These are phyloP conservation scores for Malus hybrid DNA, from an alignment of 331 rosid genomes.

Conservation along the genomic window DNA sequence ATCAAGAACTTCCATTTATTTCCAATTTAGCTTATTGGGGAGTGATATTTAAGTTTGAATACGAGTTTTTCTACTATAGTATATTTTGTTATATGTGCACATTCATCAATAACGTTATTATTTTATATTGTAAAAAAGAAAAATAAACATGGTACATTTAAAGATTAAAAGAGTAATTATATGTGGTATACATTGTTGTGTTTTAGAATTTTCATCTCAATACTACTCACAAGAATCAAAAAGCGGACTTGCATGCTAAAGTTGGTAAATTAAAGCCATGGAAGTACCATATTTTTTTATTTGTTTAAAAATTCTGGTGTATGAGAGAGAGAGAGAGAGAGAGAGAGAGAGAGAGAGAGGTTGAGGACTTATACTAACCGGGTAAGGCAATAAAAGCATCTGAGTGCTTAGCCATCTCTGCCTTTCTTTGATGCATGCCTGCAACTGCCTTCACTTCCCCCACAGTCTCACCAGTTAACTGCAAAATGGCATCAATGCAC, in stretches of 20 bases:
- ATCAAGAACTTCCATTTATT: background rate
- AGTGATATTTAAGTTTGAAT: no score
- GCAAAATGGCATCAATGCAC: constrained; percentile 36
- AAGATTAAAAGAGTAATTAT: no score
- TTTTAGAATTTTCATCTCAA: no score
- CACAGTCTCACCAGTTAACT: constrained; percentile 97
- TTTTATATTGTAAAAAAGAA: no score
- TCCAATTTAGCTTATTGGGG: background rate
- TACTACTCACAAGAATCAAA: background rate
- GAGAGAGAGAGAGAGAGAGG: background rate
- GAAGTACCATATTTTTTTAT: constrained; percentile 13
- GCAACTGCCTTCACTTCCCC: constrained; percentile 99
- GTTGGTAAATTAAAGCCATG: constrained; percentile 17
- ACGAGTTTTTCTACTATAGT: no score
- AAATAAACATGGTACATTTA: no score
- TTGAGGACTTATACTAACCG: constrained; percentile 50
- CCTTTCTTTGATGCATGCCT: constrained; percentile 98
- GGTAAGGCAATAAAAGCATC: constrained; percentile 99
- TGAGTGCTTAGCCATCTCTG: constrained; percentile 98
- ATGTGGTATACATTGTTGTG: no score
- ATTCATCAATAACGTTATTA: no score
- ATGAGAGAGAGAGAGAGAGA: background rate
- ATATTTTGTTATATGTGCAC: no score
- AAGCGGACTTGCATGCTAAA: constrained; percentile 11
- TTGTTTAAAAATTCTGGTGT: constrained; percentile 9